Conservation (phyloP, 2,329 filamentous ascomycete species). For the Fusarium cicatricum region DNA sequence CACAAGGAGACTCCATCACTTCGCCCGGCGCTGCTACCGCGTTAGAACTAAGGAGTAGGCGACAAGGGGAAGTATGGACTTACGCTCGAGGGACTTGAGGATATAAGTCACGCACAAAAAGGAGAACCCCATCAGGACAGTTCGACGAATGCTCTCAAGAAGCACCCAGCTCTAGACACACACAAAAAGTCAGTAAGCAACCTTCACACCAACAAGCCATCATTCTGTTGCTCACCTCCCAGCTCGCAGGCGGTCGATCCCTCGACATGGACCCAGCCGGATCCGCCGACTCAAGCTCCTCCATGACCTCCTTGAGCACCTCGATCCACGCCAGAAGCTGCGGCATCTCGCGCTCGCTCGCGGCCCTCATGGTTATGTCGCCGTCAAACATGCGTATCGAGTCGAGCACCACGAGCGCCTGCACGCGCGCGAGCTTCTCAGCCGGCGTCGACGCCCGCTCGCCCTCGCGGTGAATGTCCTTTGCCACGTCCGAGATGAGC, state of each 20-base stretch:
- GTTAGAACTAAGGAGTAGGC: slow-evolving; percentile 3
- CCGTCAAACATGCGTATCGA: slow-evolving; percentile 55
- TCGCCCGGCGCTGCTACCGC: slow-evolving; percentile 23
- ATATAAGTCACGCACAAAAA: slow-evolving; percentile 48
- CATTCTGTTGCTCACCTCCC: slow-evolving; percentile 49
- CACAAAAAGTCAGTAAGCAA: slow-evolving; percentile 4
- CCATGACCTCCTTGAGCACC: slow-evolving; percentile 45
- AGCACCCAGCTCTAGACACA: slow-evolving; percentile 50
- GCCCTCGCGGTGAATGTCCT: slow-evolving; percentile 48
- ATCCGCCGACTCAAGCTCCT: slow-evolving; percentile 47
- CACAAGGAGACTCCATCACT: slow-evolving; percentile 21
- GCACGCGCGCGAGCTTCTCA: slow-evolving; percentile 54
- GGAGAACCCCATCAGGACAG: slow-evolving; percentile 45
- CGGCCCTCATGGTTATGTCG: slow-evolving; percentile 50
- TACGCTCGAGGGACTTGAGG: slow-evolving; percentile 46
- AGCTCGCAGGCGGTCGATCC: slow-evolving; percentile 50
- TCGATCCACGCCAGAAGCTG: slow-evolving; percentile 49
- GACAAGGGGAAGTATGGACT: slow-evolving; percentile 10
- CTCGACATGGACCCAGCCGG: slow-evolving; percentile 31
- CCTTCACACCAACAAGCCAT: not conserved
- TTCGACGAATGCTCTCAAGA: slow-evolving; percentile 52
- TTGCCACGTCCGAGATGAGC: slow-evolving; percentile 49
- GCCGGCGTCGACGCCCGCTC: slow-evolving; percentile 42
- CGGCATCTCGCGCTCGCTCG: slow-evolving; percentile 51
- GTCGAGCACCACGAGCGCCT: slow-evolving; percentile 54